Evolutionary conservation across 768 basidiomycete genomes (phyloP), one percentile per base, ranked within the genome.

Genomic region (Steccherinum ochraceum): DNA sequence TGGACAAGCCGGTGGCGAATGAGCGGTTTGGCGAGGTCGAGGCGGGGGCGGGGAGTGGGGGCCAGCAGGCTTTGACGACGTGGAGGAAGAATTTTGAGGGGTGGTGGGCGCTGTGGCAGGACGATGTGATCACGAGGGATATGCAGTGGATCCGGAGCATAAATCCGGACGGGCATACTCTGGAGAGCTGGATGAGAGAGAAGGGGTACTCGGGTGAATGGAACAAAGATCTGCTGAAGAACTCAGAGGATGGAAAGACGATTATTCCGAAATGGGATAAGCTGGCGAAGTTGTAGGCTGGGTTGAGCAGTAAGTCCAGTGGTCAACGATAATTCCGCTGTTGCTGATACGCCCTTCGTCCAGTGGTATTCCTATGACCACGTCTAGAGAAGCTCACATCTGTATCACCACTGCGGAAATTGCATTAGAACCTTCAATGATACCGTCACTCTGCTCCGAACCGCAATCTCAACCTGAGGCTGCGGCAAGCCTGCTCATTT

Each of bases 51-150:
- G 58, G 43, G 19, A n/a, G n/a, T n/a, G n/a, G n/a, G n/a, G n/a
- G n/a, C n/a, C n/a, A n/a, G n/a, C n/a, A n/a, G n/a, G n/a, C n/a
- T n/a, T 55, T 53, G 30, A 62, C 58, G 41, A 56, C 52, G 16
- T 63, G 52, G 54, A 52, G 23, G 24, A 60, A 72, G 61, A 76
- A 72, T 57, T 77, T 76, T 58, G 61, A 62, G 23, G 69, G 64
- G 3, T 76, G 69, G 61, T 78, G 72, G 72, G 63, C 64, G 12
- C 49, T 68, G 46, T 78, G 66, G 64, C 58, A 72, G 24, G 76
- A 79, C 47, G 69, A 70, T 53, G 56, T 76, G 26, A 58, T 78
- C 39, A 65, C 61, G 55, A 62, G 70, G 55, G 70, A 78, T 52
- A 69, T 73, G 67, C 68, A 69, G 4, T 76, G 74, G 72, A 64